phyloP scores from a whole-genome alignment of 1,284 basidiomycete genomes.

The Heterobasidion annosum region DNA sequence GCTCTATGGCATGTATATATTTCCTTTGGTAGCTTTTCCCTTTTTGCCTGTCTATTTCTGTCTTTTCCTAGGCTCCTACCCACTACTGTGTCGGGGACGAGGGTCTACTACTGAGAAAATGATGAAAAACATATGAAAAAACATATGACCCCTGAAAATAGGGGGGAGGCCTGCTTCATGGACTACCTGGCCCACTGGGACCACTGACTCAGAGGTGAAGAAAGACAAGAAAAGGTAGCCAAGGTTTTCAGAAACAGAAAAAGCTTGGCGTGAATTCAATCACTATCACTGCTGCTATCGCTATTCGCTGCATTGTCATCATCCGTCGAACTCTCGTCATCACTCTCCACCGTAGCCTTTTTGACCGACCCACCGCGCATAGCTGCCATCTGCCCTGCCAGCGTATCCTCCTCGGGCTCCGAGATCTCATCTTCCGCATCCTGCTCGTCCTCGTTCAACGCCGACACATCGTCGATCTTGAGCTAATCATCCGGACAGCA shows the following conservation, averaged over 20 bases:
- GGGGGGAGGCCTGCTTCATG: too few species aligned
- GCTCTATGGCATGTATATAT: too few species aligned
- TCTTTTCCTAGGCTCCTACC: too few species aligned
- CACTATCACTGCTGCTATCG: conserved; percentile 24
- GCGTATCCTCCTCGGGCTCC: conserved; percentile 89
- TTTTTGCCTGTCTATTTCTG: too few species aligned
- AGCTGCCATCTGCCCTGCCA: conserved; percentile 97
- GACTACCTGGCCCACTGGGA: too few species aligned
- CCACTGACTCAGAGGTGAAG: too few species aligned
- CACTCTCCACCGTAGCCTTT: conserved; percentile 33
- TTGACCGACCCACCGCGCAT: conserved; percentile 93
- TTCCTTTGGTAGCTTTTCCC: too few species aligned
- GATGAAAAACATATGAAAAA: too few species aligned
- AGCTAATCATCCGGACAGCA: conserved; percentile 37
- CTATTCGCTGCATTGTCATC: conserved; percentile 40
- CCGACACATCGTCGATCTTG: conserved; percentile 69
- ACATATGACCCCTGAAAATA: too few species aligned
- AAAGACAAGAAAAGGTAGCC: too few species aligned
- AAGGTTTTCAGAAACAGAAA: background rate
- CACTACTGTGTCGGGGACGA: too few species aligned
- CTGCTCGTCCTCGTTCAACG: conserved; percentile 48
- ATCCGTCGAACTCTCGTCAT: conserved; percentile 37
- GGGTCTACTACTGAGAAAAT: too few species aligned
- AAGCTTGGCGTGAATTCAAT: background rate
- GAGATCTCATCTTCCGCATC: conserved; percentile 86